Percentiles rank a stretch among this genome's conserved stretches.
Conservation (phyloP, 78 protist genomes). For the Dictyostelium firmibasis region DNA sequence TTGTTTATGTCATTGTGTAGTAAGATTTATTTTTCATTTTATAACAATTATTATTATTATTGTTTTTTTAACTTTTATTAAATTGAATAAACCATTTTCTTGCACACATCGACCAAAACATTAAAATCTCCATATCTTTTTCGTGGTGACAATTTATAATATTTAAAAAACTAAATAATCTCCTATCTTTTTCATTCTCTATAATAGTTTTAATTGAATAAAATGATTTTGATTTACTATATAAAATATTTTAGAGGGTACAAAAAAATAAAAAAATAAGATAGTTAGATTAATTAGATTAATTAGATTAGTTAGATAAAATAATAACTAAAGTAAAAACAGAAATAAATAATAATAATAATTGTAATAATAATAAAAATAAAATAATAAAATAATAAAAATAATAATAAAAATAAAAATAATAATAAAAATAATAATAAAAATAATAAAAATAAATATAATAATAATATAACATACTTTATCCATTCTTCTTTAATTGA, state of each 20-base stretch:
- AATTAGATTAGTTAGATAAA: too few relatives aligned
- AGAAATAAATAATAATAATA: too few relatives aligned
- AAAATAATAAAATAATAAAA: too few relatives aligned
- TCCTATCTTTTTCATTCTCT: conserved; percentile 58
- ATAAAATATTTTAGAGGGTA: background rate
- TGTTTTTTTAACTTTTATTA: background rate
- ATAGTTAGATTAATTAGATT: background rate
- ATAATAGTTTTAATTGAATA: conserved; percentile 50
- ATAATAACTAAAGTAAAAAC: too few relatives aligned
- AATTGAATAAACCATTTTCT: conserved; percentile 10
- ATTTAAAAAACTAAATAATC: conserved; percentile 19
- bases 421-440: background rate
- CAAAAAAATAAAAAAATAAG: background rate
- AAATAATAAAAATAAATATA: background rate
- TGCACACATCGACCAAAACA: conserved; percentile 43
- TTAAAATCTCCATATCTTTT: conserved; percentile 38
- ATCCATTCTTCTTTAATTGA: conserved; percentile 70
- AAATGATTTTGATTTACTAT: conserved; percentile 60
- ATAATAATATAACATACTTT: conserved; percentile 36
- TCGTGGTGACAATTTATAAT: conserved; percentile 41
- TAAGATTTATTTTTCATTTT: background rate
- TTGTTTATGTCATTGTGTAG: too few relatives aligned
- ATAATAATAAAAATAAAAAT: background rate
- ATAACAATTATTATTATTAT: too few relatives aligned
- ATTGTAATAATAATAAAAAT: too few relatives aligned